Conservation (phyloP, 2,329 filamentous ascomycete genomes). For the Penicillium sp. region DNA sequence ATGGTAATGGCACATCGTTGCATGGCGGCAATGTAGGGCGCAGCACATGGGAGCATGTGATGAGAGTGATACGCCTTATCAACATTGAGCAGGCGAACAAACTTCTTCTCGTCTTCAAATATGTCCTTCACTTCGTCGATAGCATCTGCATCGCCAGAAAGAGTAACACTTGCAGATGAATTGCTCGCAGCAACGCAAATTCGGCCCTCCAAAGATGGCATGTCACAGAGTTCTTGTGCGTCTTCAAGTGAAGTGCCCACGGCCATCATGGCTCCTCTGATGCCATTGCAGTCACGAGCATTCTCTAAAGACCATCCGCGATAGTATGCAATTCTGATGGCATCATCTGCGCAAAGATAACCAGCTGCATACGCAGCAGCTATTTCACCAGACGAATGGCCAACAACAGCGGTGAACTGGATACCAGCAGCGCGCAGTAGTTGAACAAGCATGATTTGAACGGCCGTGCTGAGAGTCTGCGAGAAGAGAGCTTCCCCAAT, state of each 20-base stretch:
- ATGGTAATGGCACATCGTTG: constrained; percentile 17
- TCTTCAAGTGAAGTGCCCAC: constrained; percentile 44
- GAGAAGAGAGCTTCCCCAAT: constrained; percentile 25
- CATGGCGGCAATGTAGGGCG: constrained; percentile 30
- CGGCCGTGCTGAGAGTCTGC: constrained; percentile 27
- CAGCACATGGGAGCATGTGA: constrained; percentile 42
- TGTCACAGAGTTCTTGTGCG: constrained; percentile 32
- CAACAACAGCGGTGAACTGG: constrained; percentile 42
- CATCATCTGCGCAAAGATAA: constrained; percentile 42
- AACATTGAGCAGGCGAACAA: constrained; percentile 44
- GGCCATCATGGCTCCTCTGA: constrained; percentile 52
- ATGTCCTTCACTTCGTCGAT: constrained; percentile 34
- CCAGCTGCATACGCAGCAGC: constrained; percentile 54
- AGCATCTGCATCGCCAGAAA: constrained; percentile 46
- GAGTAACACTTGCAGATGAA: constrained; percentile 44
- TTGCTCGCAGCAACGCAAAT: constrained; percentile 43
- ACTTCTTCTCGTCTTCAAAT: constrained; percentile 39
- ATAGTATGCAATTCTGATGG: constrained; percentile 50
- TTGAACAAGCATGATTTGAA: constrained; percentile 33
- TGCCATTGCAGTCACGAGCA: constrained; percentile 10
- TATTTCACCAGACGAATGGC: constrained; percentile 56
- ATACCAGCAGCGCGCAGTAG: constrained; percentile 35
- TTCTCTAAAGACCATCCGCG: constrained; percentile 41
- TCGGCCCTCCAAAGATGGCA: constrained; percentile 28
- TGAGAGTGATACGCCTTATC: constrained; percentile 49